Evolutionary conservation across 768 basidiomycete species (phyloP), one percentile per base, ranked within the genome.

Genomic region (Lactifluus volemus): DNA sequence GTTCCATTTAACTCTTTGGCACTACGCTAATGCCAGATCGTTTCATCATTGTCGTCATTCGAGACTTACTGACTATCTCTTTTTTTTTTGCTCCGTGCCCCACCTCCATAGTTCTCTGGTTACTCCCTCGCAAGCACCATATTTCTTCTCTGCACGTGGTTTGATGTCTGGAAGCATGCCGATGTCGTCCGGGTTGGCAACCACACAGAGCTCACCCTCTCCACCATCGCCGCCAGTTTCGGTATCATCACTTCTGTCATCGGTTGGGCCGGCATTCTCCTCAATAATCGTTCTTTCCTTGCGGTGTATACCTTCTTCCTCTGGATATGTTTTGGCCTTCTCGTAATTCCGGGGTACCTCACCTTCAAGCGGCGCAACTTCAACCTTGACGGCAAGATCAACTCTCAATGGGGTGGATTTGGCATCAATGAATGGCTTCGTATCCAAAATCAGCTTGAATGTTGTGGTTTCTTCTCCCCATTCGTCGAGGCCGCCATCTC

Each of bases 221-320:
- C 87, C 38, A 91, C 88, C 19, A 68, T 84, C 49, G 87, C 85
- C 2, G 82, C 85, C 2, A 68, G 75, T 11, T 63, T 84, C 8
- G 84, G 81, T 55, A 69, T 87, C 38, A 70, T 88, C 66, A 88
- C 87, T 36, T 81, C 87, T 19, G 67, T 88, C 57, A 73, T 91
- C 68, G 89, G 89, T 52, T 89, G 84, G 81, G 79, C 88, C 25
- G 89, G 89, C 34, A 83, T 91, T 69, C 75, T 92, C 30, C 82
- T 91, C 68, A 92, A 92, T 78, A 89, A 89, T 70, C 88, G 89
- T 61, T 75, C 82, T 44, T 91, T 92, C 79, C 81, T 91, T 64
- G 88, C 88, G 42, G 71, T 85, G 54, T 91, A 89, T 75, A 79
- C 78, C 21, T 72, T 89, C 72, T 71, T 86, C 44, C 80, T 87